Percentiles rank a stretch among this genome's conserved stretches.
Conservation (phyloP, 2,329 filamentous ascomycete genomes). For the Didymella exigua region DNA sequence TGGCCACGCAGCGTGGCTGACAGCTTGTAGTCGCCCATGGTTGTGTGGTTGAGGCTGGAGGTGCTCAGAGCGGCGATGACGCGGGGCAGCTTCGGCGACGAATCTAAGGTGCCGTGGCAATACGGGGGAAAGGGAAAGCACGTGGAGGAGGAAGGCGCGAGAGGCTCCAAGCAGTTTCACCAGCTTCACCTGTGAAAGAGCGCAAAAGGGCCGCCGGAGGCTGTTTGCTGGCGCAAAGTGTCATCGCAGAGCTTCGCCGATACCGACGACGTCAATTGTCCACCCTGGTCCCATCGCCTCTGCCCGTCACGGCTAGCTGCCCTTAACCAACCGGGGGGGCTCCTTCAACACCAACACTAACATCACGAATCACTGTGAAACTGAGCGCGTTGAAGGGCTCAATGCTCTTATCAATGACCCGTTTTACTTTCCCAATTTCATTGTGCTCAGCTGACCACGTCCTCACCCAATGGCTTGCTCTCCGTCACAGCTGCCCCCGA, state of each 20-base stretch:
- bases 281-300: conserved; percentile 8
- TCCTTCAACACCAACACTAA: conserved; percentile 8
- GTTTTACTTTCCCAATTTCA: conserved; percentile 2
- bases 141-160: conserved; percentile 18
- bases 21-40: conserved; percentile 86
- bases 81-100: conserved; percentile 31
- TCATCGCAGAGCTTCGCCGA: conserved; percentile 5
- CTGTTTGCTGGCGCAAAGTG: conserved; percentile 8
- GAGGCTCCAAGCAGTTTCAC: conserved; percentile 3
- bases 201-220: background rate
- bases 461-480: background rate
- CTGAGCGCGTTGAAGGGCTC: conserved; percentile 6
- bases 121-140: conserved; percentile 10
- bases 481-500: background rate
- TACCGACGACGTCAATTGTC: conserved; percentile 11
- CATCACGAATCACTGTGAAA: conserved; percentile 10
- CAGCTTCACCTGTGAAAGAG: conserved; percentile 1
- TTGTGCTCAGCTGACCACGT: conserved; percentile 3
- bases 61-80: conserved; percentile 6
- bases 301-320: conserved; percentile 4
- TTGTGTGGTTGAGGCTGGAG: conserved; percentile 19
- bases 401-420: background rate
- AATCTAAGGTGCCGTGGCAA: conserved; percentile 14
- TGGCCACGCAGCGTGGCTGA: conserved; percentile 89
- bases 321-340: background rate